Percentiles rank a stretch among this genome's conserved stretches.
Conservation (phyloP, 495 filamentous ascomycete species). For the Parathielavia appendiculata region DNA sequence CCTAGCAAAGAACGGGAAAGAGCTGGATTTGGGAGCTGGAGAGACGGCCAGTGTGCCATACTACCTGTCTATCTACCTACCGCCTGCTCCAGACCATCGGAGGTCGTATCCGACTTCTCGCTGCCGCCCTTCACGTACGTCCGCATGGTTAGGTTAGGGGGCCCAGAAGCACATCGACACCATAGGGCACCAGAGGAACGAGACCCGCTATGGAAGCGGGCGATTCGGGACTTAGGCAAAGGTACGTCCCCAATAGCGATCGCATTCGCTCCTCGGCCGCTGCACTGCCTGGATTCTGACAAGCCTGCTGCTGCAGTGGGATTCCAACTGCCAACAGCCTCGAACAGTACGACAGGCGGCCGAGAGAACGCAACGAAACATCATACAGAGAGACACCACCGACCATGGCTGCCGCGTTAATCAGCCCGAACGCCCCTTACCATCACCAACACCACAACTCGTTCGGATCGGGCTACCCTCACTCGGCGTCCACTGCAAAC, state of each 20-base stretch:
- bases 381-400: conserved; percentile 34
- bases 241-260: conserved; percentile 34
- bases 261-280: not conserved
- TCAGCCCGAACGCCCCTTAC: conserved; percentile 43
- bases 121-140: not conserved
- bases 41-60: not conserved
- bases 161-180: conserved; percentile 14
- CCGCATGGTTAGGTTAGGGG: conserved; percentile 18
- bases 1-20: not conserved
- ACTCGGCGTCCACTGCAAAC: conserved; percentile 31
- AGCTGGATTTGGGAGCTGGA: not conserved
- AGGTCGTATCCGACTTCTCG: not conserved
- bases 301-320: conserved; percentile 22
- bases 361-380: conserved; percentile 34
- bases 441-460: conserved; percentile 34
- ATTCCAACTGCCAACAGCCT: conserved; percentile 30
- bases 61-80: too few species aligned
- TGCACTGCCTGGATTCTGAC: conserved; percentile 16
- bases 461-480: conserved; percentile 37
- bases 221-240: conserved; percentile 46
- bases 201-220: conserved; percentile 51
- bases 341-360: conserved; percentile 35
- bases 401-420: conserved; percentile 46
- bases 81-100: too few species aligned
- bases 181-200: not conserved